phyloP scores from a whole-genome alignment of 202 grass and related monocot species.

The Bolboschoenoplectus hybrid region DNA sequence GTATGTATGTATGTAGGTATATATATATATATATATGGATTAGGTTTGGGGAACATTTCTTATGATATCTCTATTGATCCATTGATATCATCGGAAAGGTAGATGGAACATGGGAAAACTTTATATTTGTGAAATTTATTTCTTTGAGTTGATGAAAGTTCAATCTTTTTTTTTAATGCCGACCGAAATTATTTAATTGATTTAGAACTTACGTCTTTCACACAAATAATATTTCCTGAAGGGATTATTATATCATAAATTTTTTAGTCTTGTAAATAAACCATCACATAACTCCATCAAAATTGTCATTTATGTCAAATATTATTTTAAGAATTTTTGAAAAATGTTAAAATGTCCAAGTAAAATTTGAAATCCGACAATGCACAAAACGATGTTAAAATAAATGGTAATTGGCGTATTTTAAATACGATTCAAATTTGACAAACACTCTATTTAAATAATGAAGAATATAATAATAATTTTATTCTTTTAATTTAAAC shows the following conservation, averaged over 20 bases:
- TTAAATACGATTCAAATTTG: too few relatives aligned
- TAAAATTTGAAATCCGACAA: too few relatives aligned
- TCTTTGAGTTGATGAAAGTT: background rate
- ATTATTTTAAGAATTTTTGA: background rate
- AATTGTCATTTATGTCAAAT: background rate
- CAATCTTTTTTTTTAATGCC: background rate
- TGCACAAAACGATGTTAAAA: too few relatives aligned
- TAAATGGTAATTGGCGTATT: too few relatives aligned
- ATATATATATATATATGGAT: background rate
- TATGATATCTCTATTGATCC: background rate
- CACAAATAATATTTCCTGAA: background rate
- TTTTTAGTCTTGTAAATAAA: background rate
- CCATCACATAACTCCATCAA: background rate
- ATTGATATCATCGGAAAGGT: conserved; percentile 4
- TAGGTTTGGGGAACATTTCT: background rate
- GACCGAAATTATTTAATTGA: background rate
- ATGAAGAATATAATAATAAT: too few relatives aligned
- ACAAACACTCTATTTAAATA: too few relatives aligned
- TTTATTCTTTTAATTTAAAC: too few relatives aligned
- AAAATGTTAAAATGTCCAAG: background rate
- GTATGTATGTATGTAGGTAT: too few relatives aligned
- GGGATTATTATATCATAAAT: too few relatives aligned
- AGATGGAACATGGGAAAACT: background rate
- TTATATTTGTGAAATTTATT: background rate
- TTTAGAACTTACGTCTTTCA: background rate